A percentile compares a stretch with the other conserved stretches of the same genome.
Evolutionary conservation across 352 stramenopile genomes (phyloP).

Genomic region (Globisporangium echinulatum): DNA sequence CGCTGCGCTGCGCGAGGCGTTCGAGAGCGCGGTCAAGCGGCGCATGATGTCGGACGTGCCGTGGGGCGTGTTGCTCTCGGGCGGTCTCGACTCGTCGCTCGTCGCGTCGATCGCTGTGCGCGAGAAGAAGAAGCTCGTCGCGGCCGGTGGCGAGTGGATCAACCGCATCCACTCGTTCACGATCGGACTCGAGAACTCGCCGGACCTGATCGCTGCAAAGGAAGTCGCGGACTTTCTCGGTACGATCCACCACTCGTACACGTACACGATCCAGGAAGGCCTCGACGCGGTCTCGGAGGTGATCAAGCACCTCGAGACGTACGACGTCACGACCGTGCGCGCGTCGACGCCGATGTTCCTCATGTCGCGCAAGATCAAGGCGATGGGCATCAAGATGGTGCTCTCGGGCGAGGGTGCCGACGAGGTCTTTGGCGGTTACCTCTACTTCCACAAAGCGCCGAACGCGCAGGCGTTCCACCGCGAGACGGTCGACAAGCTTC

Average conservation of each 20-base stretch:
- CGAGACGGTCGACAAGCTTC: constrained; percentile 94
- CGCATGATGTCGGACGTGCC: constrained; percentile 99
- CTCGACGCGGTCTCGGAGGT: constrained; percentile 96
- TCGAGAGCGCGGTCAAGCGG: constrained; percentile 92
- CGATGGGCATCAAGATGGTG: constrained; percentile 99
- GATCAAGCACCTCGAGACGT: constrained; percentile 97
- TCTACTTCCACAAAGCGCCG: constrained; percentile 99
- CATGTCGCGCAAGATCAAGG: constrained; percentile 99
- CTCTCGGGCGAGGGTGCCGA: constrained; percentile 97
- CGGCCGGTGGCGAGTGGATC: constrained; percentile 75
- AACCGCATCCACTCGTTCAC: constrained; percentile 98
- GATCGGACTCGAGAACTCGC: constrained; percentile 94
- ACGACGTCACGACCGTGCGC: constrained; percentile 97
- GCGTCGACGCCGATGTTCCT: constrained; percentile 99
- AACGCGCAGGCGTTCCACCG: constrained; percentile 91
- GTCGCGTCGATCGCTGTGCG: constrained; percentile 95
- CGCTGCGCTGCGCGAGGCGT: constrained; percentile 78
- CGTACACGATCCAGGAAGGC: constrained; percentile 98
- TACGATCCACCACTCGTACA: constrained; percentile 98
- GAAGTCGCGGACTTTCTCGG: constrained; percentile 96
- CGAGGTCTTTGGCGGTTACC: constrained; percentile 97
- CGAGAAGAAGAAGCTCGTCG: constrained; percentile 86
- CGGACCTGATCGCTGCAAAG: constrained; percentile 94
- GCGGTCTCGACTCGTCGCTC: constrained; percentile 97
- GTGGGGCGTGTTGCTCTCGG: constrained; percentile 97